Base-by-base conservation (phyloP, 768 basidiomycete genomes). In the Lentinus brumalis region DNA sequence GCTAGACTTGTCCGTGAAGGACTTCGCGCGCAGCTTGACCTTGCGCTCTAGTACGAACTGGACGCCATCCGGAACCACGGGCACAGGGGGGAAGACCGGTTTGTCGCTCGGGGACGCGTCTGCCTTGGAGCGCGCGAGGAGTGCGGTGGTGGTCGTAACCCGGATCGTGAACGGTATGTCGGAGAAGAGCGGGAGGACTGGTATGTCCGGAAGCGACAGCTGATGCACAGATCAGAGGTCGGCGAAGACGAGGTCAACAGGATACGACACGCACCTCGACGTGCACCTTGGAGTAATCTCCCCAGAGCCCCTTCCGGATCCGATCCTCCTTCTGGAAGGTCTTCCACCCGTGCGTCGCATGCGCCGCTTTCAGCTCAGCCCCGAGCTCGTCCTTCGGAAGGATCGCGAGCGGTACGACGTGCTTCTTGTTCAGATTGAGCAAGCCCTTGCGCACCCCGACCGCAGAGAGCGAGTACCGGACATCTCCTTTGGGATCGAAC, bases 91-190 rank as follows among this genome's bases (percentile, higher is more conserved):
- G 35, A 63, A 65, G 5, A 53, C 42, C 31, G 56, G 54, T 38
- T 59, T 63, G 21, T 26, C 21, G 21, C 21, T 26, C 8, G 57
- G 39, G 15, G 10, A 52, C 42, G 51, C 53, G 5, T 41, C 45
- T 5, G 53, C 56, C 11, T 59, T 57, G n/a, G 53, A 31, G 12
- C 50, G 62, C 14, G 53, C 31, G 14, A 56, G 15, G 2, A 57
- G 57, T 10, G 59, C 32, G 35, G 59, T 57, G 6, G 41, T 42
- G 15, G 61, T 60, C 12, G 44, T 32, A 49, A 68, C 35, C 26
- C 40, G 42, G 53, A 68, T 53, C 8, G 54, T 53, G 50, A 64
- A 64, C 15, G 65, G 67, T 4, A 68, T 61, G 12, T 29, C 26
- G 0, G 56, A 39, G 51, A 53, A 59, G 0, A 66, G 41, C 7